A percentile compares a stretch with the other conserved stretches of the same genome.
phyloP scores from a whole-genome alignment of 148 eudicot genomes.

The Vaccinium corymbosum region DNA sequence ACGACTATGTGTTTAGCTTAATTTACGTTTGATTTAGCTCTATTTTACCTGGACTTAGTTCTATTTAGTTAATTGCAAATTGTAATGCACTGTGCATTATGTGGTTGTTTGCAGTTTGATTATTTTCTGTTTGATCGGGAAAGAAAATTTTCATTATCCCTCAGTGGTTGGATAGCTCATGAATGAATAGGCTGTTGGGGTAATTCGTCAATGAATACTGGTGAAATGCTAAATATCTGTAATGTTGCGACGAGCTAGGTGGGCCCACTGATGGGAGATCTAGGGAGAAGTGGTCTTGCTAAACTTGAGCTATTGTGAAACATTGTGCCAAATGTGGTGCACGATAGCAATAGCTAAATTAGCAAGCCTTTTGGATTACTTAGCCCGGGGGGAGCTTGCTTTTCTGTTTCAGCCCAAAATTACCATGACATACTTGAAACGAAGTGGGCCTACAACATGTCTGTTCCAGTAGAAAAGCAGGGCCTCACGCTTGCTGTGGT shows the following conservation, averaged over 20 bases:
- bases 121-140: no score
- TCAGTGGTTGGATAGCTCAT: background rate
- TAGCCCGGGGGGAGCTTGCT: background rate
- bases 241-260: background rate
- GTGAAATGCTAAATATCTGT: background rate
- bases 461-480: background rate
- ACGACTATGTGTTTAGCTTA: background rate
- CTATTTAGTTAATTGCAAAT: background rate
- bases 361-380: background rate
- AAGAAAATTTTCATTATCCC: no score
- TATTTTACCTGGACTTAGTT: background rate
- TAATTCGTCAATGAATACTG: no score
- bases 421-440: background rate
- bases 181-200: no score
- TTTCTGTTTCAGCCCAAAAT: background rate
- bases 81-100: background rate
- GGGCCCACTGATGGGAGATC: background rate
- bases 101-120: no score
- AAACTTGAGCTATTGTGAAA: background rate
- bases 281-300: background rate
- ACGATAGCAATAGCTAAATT: background rate
- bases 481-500: background rate
- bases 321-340: background rate
- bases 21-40: slow-evolving; percentile 2
- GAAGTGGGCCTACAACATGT: background rate